Base-by-base conservation (phyloP, 2,329 filamentous ascomycete species). In the Xylaria sp. region DNA sequence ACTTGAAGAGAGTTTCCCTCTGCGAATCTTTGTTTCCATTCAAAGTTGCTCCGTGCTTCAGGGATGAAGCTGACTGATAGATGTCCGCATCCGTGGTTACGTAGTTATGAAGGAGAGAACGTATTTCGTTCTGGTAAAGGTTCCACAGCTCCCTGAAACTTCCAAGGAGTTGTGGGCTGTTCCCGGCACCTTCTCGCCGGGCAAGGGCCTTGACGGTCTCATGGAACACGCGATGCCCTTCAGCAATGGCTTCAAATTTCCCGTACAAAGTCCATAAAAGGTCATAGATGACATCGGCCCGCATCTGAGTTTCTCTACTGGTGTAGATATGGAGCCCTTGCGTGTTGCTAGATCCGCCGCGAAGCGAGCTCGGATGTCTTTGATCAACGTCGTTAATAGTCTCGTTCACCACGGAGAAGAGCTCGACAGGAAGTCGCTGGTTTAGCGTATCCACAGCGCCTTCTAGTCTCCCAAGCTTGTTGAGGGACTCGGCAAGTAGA, bases 91-190 rank as follows among this genome's bases (percentile, higher is more conserved):
- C 93, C 1, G 93, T 96, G 0, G 95, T 96, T 53, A 99, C 87
- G 74, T 99, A 98, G 74, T 97, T 96, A 76, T 98, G 95, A 59
- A 99, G 80, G 13, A 99, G 80, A 4, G 93, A 96, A 41, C 93
- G 87, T 67, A 99, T 98, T 82, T 99, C 95, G 76, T 96, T 98
- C 73, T 99, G 95, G 71, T 97, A 94, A 7, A 99, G 81, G 73
- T 97, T 97, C 96, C 96, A 99, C 40, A 99, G 80, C 77, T 98
- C 95, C 72, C 94, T 95, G 78, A 99, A 99, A 58, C 93, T 93
- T 57, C 92, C 89, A 5, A 92, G 89, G 51, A 98, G 83, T 0
- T 86, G 83, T 40, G 80, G 84, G 69, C 86, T 79, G 80, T 89
- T 80, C 75, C 87, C 76, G 15, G 81, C 81, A 4, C 90, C 90